phyloP scores from a whole-genome alignment of 371 early-diverging fungal genomes.

The Mucor irregularis region DNA sequence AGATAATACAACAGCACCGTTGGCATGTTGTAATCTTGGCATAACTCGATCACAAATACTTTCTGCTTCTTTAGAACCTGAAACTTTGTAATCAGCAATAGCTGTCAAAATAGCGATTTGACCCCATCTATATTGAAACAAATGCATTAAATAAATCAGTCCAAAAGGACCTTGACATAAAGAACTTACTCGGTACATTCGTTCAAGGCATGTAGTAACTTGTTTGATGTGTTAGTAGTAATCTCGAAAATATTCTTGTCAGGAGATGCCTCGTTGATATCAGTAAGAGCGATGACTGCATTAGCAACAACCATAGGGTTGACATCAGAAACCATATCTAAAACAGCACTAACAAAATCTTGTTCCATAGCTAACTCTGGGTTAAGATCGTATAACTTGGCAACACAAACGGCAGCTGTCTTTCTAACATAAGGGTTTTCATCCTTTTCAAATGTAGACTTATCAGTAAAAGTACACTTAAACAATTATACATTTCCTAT shows the following conservation, averaged over 20 bases:
- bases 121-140: slow-evolving; percentile 75
- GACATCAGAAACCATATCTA: slow-evolving; percentile 88
- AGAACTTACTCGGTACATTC: slow-evolving; percentile 89
- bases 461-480: neutral
- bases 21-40: slow-evolving; percentile 91
- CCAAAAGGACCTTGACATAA: neutral
- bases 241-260: slow-evolving; percentile 79
- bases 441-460: slow-evolving; percentile 1
- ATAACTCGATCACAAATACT: slow-evolving; percentile 84
- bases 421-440: slow-evolving; percentile 29
- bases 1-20: slow-evolving; percentile 88
- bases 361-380: slow-evolving; percentile 75
- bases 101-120: slow-evolving; percentile 93
- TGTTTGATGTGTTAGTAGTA: slow-evolving; percentile 78
- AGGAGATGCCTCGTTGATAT: slow-evolving; percentile 87
- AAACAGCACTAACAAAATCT: slow-evolving; percentile 82
- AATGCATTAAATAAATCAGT: neutral
- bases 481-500: neutral
- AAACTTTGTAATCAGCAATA: slow-evolving; percentile 72
- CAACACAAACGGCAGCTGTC: slow-evolving; percentile 53
- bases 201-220: slow-evolving; percentile 91
- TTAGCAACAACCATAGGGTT: slow-evolving; percentile 97
- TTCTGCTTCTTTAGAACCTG: slow-evolving; percentile 78
- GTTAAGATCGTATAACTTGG: slow-evolving; percentile 85
- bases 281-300: slow-evolving; percentile 91